Evolutionary conservation across 129 eudicot species (phyloP).

Genomic region (sunflower (Helianthus annuus)): HanXRQr2.0-SUNRISE NC_035440.2:21630523-21631022

Average conservation of each 20-base stretch:
- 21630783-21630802: slow-evolving; percentile 62
- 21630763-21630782: slow-evolving; percentile 55
- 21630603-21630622: slow-evolving; percentile 77
- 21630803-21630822: slow-evolving; percentile 51
- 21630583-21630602: slow-evolving; percentile 78
- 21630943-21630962: slow-evolving; percentile 47
- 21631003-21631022: slow-evolving; percentile 15
- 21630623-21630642: slow-evolving; percentile 75
- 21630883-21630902: slow-evolving; percentile 59
- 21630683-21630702: not conserved
- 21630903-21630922: slow-evolving; percentile 32
- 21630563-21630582: slow-evolving; percentile 63
- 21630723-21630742: slow-evolving; percentile 66
- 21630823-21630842: slow-evolving; percentile 14
- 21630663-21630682: slow-evolving; percentile 52
- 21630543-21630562: slow-evolving; percentile 69
- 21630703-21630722: slow-evolving; percentile 38
- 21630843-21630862: slow-evolving; percentile 64
- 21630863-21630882: slow-evolving; percentile 43
- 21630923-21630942: slow-evolving; percentile 52
- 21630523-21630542: slow-evolving; percentile 55
- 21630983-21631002: slow-evolving; percentile 18
- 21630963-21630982: slow-evolving; percentile 20
- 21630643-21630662: slow-evolving; percentile 67
- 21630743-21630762: slow-evolving; percentile 57